phyloP scores from a whole-genome alignment of 75 land plant species.

The Pinus taeda region DNA sequence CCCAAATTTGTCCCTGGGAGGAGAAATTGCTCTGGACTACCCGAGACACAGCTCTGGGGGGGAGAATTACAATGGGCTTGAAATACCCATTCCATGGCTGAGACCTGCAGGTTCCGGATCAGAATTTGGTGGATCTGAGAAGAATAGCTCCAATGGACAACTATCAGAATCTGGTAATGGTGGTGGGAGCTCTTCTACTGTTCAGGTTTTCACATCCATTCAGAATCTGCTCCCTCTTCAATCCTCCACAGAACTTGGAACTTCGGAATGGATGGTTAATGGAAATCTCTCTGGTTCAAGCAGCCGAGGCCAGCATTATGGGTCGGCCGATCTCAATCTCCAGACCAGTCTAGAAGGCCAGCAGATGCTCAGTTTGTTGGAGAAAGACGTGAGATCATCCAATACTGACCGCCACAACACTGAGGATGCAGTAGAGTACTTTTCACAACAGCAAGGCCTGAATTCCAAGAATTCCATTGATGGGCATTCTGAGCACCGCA shows the following conservation, averaged over 20 bases:
- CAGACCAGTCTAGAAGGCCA: slow-evolving; percentile 5
- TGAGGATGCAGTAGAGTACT: slow-evolving; percentile 2
- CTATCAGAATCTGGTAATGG: background rate
- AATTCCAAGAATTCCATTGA: background rate
- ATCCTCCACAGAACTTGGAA: background rate
- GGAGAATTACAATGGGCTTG: slow-evolving; percentile 5
- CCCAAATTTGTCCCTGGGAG: background rate
- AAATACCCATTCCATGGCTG: slow-evolving; percentile 6
- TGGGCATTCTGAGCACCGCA: slow-evolving; percentile 6
- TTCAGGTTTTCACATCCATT: slow-evolving; percentile 6
- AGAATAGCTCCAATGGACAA: background rate
- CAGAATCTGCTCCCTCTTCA: slow-evolving; percentile 5
- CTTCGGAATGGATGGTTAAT: background rate
- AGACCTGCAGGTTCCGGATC: background rate
- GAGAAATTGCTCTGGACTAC: background rate
- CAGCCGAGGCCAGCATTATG: background rate
- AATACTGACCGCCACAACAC: background rate
- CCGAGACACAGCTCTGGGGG: background rate
- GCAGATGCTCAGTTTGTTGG: background rate
- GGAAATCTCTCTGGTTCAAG: background rate
- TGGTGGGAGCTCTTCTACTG: slow-evolving; percentile 1
- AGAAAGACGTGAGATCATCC: background rate
- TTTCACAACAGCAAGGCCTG: slow-evolving; percentile 3
- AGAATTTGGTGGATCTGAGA: slow-evolving; percentile 7
- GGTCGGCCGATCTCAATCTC: slow-evolving; percentile 5